Conservation (phyloP, 305 asterid species). For the Euphrasia arctica region DNA sequence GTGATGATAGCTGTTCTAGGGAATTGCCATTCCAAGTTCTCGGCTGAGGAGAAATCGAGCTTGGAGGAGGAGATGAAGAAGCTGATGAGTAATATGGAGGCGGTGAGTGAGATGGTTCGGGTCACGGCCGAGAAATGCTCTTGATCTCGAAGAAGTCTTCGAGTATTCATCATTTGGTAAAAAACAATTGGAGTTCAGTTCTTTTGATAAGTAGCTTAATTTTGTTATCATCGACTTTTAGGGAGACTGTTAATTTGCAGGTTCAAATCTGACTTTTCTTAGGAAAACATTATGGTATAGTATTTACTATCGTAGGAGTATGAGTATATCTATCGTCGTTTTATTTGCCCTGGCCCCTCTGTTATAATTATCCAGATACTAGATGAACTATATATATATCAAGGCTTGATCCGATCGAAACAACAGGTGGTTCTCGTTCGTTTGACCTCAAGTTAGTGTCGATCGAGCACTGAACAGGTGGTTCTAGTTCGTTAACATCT, state of each 20-base stretch:
- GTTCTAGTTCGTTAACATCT: slow-evolving; percentile 55
- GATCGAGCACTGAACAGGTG: slow-evolving; percentile 56
- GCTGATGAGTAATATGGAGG: slow-evolving; percentile 39
- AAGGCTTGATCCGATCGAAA: background rate
- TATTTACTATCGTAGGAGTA: too few relatives aligned
- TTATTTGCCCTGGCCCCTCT: too few relatives aligned
- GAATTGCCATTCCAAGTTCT: slow-evolving; percentile 34
- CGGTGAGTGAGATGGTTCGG: slow-evolving; percentile 39
- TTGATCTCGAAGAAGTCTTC: slow-evolving; percentile 13
- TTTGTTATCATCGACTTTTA: background rate
- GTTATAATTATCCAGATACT: too few relatives aligned
- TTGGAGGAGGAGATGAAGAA: slow-evolving; percentile 45
- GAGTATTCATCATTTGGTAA: background rate
- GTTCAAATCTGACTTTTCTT: too few relatives aligned
- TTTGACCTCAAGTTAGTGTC: slow-evolving; percentile 36
- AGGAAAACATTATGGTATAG: too few relatives aligned
- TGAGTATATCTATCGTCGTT: too few relatives aligned
- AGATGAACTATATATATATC: too few relatives aligned
- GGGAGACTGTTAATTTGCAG: too few relatives aligned
- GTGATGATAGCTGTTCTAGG: slow-evolving; percentile 37
- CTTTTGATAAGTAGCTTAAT: background rate
- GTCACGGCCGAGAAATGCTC: slow-evolving; percentile 30
- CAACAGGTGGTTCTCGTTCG: background rate
- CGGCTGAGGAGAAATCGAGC: slow-evolving; percentile 33
- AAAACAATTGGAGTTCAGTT: background rate